These are phyloP conservation scores for Boletus mariae DNA, from an alignment of 1,284 basidiomycete genomes.

Conservation along the genomic window DNA sequence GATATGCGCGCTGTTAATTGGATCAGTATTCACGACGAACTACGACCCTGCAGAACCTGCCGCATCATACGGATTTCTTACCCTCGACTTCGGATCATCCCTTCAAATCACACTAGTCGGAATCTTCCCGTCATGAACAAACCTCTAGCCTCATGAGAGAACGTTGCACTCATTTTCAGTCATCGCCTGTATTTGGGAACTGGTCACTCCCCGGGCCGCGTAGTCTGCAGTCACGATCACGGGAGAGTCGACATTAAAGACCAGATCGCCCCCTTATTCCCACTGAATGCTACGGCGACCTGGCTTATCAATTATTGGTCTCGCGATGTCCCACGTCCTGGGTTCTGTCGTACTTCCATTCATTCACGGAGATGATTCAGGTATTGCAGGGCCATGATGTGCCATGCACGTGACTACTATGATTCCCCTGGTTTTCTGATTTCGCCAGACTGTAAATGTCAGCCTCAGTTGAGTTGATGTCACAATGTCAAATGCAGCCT, in stretches of 20 bases:
- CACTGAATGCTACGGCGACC: slow-evolving; percentile 10
- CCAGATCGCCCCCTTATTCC: slow-evolving; percentile 18
- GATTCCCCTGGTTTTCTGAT: not conserved
- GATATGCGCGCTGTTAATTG: slow-evolving; percentile 15
- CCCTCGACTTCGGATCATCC: slow-evolving; percentile 1
- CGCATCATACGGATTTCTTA: not conserved
- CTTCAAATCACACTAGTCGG: not conserved
- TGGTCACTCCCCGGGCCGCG: not conserved
- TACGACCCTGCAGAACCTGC: slow-evolving; percentile 4
- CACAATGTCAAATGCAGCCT: not conserved
- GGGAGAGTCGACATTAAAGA: slow-evolving; percentile 12
- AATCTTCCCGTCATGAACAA: not conserved
- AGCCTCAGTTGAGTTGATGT: not conserved
- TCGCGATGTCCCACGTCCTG: slow-evolving; percentile 1
- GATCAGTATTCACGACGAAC: slow-evolving; percentile 5
- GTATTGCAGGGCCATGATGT: not conserved
- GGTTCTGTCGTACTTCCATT: not conserved
- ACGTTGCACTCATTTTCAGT: not conserved
- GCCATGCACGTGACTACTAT: not conserved
- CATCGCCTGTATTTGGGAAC: not conserved
- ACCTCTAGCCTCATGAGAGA: not conserved
- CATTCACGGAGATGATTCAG: slow-evolving; percentile 25
- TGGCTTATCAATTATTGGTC: slow-evolving; percentile 1
- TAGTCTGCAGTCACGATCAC: slow-evolving; percentile 14
- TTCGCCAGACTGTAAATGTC: not conserved